Percentiles rank a stretch among this genome's conserved stretches.
phyloP scores from a whole-genome alignment of 2,329 filamentous ascomycete species.

The Endocalyx cinctus region DNA sequence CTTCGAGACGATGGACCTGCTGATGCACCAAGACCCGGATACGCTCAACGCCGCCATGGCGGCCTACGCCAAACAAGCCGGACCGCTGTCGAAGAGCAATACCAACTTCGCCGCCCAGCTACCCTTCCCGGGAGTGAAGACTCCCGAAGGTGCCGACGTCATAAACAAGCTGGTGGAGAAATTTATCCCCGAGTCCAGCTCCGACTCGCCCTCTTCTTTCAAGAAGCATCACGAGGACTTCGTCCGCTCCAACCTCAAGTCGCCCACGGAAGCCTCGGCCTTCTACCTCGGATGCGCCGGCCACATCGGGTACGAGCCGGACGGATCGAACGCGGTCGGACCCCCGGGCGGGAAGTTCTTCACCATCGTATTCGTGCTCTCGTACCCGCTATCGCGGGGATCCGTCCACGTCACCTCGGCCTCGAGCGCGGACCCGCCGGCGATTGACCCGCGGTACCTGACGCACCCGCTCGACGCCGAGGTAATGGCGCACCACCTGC shows the following conservation, averaged over 20 bases:
- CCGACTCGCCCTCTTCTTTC: background rate
- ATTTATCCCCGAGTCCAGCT: too few species aligned
- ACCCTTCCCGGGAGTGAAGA: conserved; percentile 13
- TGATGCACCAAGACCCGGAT: conserved; percentile 14
- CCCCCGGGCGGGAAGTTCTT: conserved; percentile 3
- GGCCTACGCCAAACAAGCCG: conserved; percentile 14
- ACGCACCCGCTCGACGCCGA: background rate
- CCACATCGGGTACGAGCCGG: background rate
- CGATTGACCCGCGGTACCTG: background rate
- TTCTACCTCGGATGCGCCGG: conserved; percentile 2
- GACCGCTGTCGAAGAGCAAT: conserved; percentile 17
- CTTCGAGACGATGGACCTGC: conserved; percentile 16
- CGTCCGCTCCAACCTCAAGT: conserved; percentile 6
- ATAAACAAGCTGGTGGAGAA: background rate
- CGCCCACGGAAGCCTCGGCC: conserved; percentile 3
- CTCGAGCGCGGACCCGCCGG: background rate
- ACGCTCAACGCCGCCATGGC: conserved; percentile 16
- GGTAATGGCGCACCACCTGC: background rate
- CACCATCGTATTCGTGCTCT: conserved; percentile 2
- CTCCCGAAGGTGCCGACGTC: background rate
- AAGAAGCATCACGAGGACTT: conserved; percentile 3
- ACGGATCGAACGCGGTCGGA: conserved; percentile 1
- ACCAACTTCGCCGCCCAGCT: conserved; percentile 16
- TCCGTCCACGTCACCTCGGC: background rate
- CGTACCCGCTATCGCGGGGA: background rate